These are phyloP conservation scores for Trichoderma atroviride DNA, from an alignment of 2,329 filamentous ascomycete genomes.

Conservation along the genomic window DNA sequence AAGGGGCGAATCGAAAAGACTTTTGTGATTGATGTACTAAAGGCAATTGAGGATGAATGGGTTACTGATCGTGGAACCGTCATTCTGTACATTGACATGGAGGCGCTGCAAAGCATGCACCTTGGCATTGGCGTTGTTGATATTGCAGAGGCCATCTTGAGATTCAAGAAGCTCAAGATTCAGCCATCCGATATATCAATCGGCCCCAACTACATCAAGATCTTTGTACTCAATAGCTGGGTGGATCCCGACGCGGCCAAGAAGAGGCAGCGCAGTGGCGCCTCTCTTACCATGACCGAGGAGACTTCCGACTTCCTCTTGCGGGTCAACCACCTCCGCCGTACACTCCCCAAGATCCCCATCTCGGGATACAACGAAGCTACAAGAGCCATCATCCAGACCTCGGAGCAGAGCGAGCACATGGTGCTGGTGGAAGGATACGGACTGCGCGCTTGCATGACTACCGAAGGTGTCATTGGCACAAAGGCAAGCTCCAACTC, in stretches of 20 bases:
- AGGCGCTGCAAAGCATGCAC: conserved; percentile 77
- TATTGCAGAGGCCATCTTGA: conserved; percentile 75
- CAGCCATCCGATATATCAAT: conserved; percentile 66
- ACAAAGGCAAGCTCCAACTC: conserved; percentile 76
- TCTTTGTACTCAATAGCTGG: conserved; percentile 62
- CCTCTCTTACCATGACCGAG: conserved; percentile 46
- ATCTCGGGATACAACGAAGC: conserved; percentile 90
- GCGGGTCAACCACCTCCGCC: conserved; percentile 82
- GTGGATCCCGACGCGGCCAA: conserved; percentile 41
- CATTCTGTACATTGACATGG: conserved; percentile 77
- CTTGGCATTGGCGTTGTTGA: conserved; percentile 75
- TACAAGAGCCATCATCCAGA: conserved; percentile 84
- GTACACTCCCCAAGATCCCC: conserved; percentile 77
- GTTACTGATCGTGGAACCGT: conserved; percentile 74
- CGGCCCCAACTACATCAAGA: conserved; percentile 65
- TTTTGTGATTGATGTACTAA: conserved; percentile 78
- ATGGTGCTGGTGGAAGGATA: conserved; percentile 92
- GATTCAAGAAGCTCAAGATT: conserved; percentile 81
- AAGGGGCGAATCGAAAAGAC: conserved; percentile 96
- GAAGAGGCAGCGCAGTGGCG: conserved; percentile 46
- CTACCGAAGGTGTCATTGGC: conserved; percentile 85
- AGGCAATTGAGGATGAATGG: conserved; percentile 87
- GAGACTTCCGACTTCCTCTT: conserved; percentile 61
- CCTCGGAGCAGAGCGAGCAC: conserved; percentile 68
- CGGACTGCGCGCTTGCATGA: conserved; percentile 86